A percentile compares a stretch with the other conserved stretches of the same genome.
Conservation (phyloP, 1,139 yeast species). For the Lodderomyces oxycetoniae region DNA sequence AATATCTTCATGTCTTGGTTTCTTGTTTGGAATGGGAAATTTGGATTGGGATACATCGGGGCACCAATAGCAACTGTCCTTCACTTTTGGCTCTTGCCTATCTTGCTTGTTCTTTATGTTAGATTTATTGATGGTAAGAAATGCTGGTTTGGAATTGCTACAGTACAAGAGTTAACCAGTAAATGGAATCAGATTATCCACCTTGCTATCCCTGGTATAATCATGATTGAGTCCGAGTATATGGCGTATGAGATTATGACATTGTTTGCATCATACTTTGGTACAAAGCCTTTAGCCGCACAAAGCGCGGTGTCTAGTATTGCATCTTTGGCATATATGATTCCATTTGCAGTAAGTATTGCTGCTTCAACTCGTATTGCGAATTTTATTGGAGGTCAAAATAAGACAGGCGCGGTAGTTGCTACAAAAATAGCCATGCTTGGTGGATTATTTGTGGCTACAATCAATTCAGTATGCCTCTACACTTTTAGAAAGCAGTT, state of each 20-base stretch:
- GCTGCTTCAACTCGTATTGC: conserved; percentile 87
- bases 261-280: conserved; percentile 70
- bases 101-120: conserved; percentile 51
- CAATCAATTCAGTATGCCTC: conserved; percentile 50
- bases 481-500: conserved; percentile 49
- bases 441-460: conserved; percentile 56
- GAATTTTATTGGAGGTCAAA: conserved; percentile 77
- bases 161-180: conserved; percentile 41
- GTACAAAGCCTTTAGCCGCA: conserved; percentile 79
- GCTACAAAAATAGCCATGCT: conserved; percentile 62
- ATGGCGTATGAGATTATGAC: conserved; percentile 71
- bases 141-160: conserved; percentile 64
- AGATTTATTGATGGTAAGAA: conserved; percentile 57
- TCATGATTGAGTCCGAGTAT: conserved; percentile 73
- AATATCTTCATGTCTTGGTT: conserved; percentile 68
- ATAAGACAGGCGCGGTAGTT: conserved; percentile 54
- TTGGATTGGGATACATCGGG: conserved; percentile 64
- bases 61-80: conserved; percentile 69
- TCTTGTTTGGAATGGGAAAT: conserved; percentile 67
- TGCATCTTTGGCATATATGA: conserved; percentile 76
- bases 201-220: conserved; percentile 67
- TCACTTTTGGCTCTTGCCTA: conserved; percentile 67
- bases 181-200: conserved; percentile 59
- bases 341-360: conserved; percentile 85
- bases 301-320: conserved; percentile 83